Conservation (phyloP, 257 asterid species). For the Solanum clarkiae region DNA sequence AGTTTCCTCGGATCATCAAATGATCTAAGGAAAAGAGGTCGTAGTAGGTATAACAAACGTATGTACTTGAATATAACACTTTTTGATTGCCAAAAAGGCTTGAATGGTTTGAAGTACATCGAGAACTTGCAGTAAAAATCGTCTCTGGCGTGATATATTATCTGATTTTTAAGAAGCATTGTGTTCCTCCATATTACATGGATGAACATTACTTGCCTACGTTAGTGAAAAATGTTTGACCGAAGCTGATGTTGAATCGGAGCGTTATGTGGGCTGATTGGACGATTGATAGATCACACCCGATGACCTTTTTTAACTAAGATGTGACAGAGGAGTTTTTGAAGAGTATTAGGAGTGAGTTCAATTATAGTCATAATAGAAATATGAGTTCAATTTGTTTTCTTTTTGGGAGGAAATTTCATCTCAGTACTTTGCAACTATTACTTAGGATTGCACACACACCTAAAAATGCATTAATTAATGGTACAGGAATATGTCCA, state of each 20-base stretch:
- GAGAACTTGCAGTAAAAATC: conserved; percentile 39
- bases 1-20: conserved; percentile 51
- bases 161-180: conserved; percentile 39
- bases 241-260: conserved; percentile 35
- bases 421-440: no score
- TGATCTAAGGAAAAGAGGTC: conserved; percentile 47
- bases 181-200: conserved; percentile 76
- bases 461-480: no score
- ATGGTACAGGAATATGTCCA: no score
- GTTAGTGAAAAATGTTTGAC: conserved; percentile 40
- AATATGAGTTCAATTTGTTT: no score
- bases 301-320: conserved; percentile 18
- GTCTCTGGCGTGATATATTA: conserved; percentile 39
- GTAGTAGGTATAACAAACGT: conserved; percentile 54
- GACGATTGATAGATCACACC: conserved; percentile 64
- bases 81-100: conserved; percentile 65
- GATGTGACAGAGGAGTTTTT: no score
- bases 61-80: conserved; percentile 40
- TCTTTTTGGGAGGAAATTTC: no score
- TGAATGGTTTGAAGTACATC: conserved; percentile 56
- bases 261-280: conserved; percentile 73
- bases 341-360: no score
- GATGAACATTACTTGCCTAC: conserved; percentile 85
- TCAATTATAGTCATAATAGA: no score
- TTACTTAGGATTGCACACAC: no score